Conservation (phyloP, 1,284 basidiomycete genomes). For the Heterobasidion occidentale region DNA sequence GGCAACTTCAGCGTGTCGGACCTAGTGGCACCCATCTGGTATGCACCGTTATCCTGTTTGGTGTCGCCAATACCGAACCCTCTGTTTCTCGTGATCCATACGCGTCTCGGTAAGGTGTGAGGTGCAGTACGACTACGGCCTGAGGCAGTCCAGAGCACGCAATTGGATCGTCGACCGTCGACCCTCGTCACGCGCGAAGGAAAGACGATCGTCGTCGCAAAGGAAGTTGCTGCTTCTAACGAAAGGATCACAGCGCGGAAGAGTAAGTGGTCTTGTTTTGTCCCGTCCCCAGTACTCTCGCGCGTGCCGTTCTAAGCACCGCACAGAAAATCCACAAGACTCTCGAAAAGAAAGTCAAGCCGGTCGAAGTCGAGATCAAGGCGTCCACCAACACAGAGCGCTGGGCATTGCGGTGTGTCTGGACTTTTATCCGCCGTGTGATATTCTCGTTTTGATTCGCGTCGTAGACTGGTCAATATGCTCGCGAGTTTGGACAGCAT, state of each 20-base stretch:
- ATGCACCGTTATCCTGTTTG: conserved; percentile 12
- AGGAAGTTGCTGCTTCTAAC: conserved; percentile 49
- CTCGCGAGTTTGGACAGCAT: conserved; percentile 46
- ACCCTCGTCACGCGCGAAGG: conserved; percentile 57
- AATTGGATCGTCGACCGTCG: conserved; percentile 48
- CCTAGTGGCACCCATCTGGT: conserved; percentile 48
- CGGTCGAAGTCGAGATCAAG: conserved; percentile 46
- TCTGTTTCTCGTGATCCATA: too few species aligned
- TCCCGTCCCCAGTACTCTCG: not conserved
- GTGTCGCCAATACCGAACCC: not conserved
- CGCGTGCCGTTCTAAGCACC: not conserved
- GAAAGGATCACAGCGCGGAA: conserved; percentile 55
- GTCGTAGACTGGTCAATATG: conserved; percentile 54
- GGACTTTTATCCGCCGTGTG: not conserved
- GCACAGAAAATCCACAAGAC: conserved; percentile 65
- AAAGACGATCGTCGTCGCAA: conserved; percentile 57
- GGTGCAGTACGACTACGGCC: conserved; percentile 70
- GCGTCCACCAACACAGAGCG: conserved; percentile 52
- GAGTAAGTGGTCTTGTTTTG: conserved; percentile 32
- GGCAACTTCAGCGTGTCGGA: conserved; percentile 32
- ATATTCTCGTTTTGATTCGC: not conserved
- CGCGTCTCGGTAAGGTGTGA: conserved; percentile 48
- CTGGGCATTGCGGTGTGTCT: conserved; percentile 59
- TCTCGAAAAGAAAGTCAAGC: conserved; percentile 69
- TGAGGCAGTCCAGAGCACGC: conserved; percentile 48